phyloP scores from a whole-genome alignment of 148 eudicot species.

The Persicaria maculosa region DNA sequence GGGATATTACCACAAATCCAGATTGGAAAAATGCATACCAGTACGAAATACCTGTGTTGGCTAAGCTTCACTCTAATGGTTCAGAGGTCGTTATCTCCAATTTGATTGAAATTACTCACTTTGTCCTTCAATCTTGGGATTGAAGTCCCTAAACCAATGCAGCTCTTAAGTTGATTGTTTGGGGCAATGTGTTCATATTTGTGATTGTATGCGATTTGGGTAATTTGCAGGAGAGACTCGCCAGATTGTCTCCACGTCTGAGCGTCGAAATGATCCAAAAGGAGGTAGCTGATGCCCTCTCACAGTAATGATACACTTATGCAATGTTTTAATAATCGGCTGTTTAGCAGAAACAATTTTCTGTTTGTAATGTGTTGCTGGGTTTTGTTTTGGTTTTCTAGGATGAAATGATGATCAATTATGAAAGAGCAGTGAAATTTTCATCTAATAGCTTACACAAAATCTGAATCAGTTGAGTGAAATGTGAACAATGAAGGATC shows the following conservation, averaged over 20 bases:
- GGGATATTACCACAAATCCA: conserved; percentile 82
- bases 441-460: not conserved
- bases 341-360: not conserved
- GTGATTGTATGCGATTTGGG: not conserved
- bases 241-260: conserved; percentile 76
- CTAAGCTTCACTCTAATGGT: conserved; percentile 65
- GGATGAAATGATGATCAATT: not conserved
- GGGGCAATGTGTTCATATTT: not conserved
- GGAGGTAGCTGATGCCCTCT: conserved; percentile 53
- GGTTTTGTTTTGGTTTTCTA: not conserved
- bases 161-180: not conserved
- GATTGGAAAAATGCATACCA: conserved; percentile 95
- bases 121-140: not conserved
- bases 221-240: conserved; percentile 57
- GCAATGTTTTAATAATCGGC: not conserved
- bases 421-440: not conserved
- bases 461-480: not conserved
- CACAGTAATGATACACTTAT: not conserved
- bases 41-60: conserved; percentile 87
- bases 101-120: not conserved
- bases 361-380: not conserved
- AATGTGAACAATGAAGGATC: not conserved
- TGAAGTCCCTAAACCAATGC: not conserved
- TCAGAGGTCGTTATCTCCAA: conserved; percentile 45
- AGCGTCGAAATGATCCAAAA: conserved; percentile 60